phyloP scores from a whole-genome alignment of 805 yeast species.

The Ogataea polymorpha region DNA sequence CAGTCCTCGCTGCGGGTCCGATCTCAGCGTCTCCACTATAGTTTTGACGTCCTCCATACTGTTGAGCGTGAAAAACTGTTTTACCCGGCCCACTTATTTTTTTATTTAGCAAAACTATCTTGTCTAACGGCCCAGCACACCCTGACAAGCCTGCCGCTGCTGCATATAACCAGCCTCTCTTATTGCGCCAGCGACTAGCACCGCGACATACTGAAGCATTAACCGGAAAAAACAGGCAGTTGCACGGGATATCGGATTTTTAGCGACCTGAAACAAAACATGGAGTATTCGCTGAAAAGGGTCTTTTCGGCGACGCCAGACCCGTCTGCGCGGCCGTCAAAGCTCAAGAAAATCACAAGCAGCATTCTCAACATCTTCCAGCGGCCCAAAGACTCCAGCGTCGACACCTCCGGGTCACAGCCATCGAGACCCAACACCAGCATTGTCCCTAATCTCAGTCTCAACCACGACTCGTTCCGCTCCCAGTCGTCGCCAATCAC shows the following conservation, averaged over 20 bases:
- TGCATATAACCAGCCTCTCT: background rate
- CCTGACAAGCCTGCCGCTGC: background rate
- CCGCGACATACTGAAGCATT: background rate
- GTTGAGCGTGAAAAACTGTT: background rate
- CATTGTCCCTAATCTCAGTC: background rate
- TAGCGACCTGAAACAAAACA: conserved; percentile 7
- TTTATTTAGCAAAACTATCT: conserved; percentile 4
- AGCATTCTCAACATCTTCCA: conserved; percentile 12
- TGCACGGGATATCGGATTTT: no score
- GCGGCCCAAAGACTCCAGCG: background rate
- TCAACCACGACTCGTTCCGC: conserved; percentile 9
- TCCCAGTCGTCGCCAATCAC: conserved; percentile 19
- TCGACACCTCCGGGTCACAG: background rate
- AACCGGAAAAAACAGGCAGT: background rate
- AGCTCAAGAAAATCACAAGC: conserved; percentile 15
- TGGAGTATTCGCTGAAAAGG: conserved; percentile 16
- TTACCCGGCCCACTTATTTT: conserved; percentile 10
- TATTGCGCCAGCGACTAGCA: background rate
- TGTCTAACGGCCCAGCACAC: background rate
- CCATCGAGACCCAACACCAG: background rate
- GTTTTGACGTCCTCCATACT: background rate
- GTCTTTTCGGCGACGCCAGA: conserved; percentile 11
- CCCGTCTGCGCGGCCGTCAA: conserved; percentile 14
- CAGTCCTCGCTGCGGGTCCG: background rate
- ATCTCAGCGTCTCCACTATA: background rate